Conservation (phyloP, 352 stramenopile species). For the Pythium scleroteichum region DNA sequence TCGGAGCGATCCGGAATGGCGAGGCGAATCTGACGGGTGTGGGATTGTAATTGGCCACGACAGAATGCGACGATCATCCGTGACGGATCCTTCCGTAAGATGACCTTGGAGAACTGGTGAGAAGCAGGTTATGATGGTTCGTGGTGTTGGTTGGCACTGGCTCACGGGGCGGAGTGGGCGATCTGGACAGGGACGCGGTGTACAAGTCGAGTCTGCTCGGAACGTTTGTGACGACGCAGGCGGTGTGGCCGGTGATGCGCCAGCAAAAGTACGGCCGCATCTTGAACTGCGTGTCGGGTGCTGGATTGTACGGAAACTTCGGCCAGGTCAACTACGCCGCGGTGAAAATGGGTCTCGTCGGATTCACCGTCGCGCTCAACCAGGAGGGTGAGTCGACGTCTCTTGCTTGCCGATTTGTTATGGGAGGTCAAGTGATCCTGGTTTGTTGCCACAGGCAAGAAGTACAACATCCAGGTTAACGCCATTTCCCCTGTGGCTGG, state of each 20-base stretch:
- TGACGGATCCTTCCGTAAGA: conserved; percentile 76
- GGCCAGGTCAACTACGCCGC: conserved; percentile 77
- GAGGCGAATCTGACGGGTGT: background rate
- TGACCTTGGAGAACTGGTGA: conserved; percentile 65
- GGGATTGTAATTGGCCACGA: conserved; percentile 8
- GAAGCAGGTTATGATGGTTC: no score
- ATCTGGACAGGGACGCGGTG: conserved; percentile 45
- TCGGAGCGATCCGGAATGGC: background rate
- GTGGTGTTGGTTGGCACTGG: no score
- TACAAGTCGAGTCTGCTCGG: conserved; percentile 60
- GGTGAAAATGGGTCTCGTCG: conserved; percentile 76
- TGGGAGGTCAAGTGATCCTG: no score
- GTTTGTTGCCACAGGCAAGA: conserved; percentile 37
- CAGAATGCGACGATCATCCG: conserved; percentile 73
- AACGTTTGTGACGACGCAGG: conserved; percentile 63
- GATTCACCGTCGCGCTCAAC: conserved; percentile 68
- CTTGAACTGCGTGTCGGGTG: conserved; percentile 65
- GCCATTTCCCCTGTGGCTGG: conserved; percentile 67
- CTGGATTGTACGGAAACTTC: conserved; percentile 78
- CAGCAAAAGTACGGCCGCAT: conserved; percentile 73
- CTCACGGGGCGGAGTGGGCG: no score
- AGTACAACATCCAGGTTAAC: conserved; percentile 80
- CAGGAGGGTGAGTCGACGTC: conserved; percentile 46
- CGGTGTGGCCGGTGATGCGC: conserved; percentile 71
- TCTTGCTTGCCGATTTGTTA: no score